Evolutionary conservation across 257 asterid species (phyloP), one percentile per base, ranked within the genome.

Genomic region (Echites panduratus): DNA sequence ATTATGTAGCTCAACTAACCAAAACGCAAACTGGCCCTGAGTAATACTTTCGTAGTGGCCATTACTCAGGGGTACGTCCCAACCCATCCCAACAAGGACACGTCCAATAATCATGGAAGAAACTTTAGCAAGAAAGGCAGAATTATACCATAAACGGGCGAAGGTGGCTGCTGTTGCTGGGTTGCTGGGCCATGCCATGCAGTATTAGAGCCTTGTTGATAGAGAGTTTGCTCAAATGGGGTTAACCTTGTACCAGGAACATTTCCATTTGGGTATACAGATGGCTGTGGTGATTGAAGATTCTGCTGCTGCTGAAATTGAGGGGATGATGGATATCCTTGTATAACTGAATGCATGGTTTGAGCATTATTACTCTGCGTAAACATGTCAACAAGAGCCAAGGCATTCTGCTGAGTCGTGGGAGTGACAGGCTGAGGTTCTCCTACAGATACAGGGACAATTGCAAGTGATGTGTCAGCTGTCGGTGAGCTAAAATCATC

Each of bases 381-480:
- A 84, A 90, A 92, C 92, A 90, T 83, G 86, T 92, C 99, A 70
- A 92, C 91, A 59, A 92, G 98, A 67, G 91, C 96, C 43, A 95
- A 96, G 69, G 98, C 94, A 65, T 95, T 92, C 78, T 90, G 90
- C 71, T 92, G 91, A 79, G 96, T 85, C 57, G 79, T 83, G 13
- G 92, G 91, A 77, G 88, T 87, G 22, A 80, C 82, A 47, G 92
- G 90, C 83, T 89, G 96, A 71, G 93, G 88, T 79, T 82, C 91
- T 75, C 91, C 89, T 38, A 83, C 85, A 16, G 88, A 85, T 70
- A 91, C 88, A 20, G 99, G 96, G 75, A 92, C 99, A 76, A 92
- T 85, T 59, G 98, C 98, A 85, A 89, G 69, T 5, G 88, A 76
- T 58, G 75, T 75, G 71, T 71, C 85, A 54, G 89, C 75, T 43